These are phyloP conservation scores for Astrothelium subdiscretum DNA, from an alignment of 495 filamentous ascomycete genomes.

Conservation along the genomic window DNA sequence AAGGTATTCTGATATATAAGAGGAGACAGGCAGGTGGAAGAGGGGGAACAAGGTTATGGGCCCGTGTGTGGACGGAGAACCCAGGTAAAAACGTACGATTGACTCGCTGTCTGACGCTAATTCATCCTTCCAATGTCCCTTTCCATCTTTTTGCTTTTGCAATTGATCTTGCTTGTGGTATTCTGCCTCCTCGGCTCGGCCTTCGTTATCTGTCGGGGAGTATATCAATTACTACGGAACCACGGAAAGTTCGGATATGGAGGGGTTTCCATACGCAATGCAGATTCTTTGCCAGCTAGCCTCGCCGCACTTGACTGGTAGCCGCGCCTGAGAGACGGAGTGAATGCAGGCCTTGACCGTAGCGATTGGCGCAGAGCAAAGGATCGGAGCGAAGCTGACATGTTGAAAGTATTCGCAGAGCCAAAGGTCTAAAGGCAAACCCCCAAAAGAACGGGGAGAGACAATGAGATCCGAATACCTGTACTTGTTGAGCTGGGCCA, in stretches of 20 bases:
- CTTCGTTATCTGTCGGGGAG: constrained; percentile 24
- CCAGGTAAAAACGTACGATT: constrained; percentile 39
- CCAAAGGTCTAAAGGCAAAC: not conserved
- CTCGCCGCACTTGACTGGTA: constrained; percentile 12
- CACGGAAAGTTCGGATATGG: not conserved
- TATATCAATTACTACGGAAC: not conserved
- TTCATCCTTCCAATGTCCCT: constrained; percentile 69
- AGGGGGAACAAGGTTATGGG: not conserved
- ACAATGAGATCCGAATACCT: not conserved
- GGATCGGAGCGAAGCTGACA: constrained; percentile 4
- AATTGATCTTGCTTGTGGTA: constrained; percentile 61
- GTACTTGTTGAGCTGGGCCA: not conserved
- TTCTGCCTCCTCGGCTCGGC: constrained; percentile 40
- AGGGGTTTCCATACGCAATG: constrained; percentile 16
- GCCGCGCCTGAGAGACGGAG: constrained; percentile 7
- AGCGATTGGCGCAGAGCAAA: not conserved
- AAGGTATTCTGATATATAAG: too few species aligned
- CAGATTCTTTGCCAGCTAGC: constrained; percentile 20
- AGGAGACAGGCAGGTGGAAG: not conserved
- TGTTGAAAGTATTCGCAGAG: not conserved
- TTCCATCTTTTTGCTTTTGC: constrained; percentile 58
- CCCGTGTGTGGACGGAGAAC: not conserved
- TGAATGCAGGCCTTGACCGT: not conserved
- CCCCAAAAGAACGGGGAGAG: not conserved
- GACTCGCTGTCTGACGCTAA: constrained; percentile 73